phyloP scores from a whole-genome alignment of 306 rosid genomes.

The Cucurbita maxima region DNA sequence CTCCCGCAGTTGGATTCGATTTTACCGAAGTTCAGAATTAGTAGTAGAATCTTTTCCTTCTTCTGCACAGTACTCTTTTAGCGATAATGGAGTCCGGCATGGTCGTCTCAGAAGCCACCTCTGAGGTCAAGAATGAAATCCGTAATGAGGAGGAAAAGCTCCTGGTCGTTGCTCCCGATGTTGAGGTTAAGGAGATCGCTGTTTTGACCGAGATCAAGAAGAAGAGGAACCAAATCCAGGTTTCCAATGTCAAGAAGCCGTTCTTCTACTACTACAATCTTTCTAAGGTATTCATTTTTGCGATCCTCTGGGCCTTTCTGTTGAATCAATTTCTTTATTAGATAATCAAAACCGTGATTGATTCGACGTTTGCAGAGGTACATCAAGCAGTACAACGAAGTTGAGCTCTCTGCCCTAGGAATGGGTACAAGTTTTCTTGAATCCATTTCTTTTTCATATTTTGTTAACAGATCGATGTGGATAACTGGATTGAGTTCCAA shows the following conservation, averaged over 20 bases:
- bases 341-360: not conserved
- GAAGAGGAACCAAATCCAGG: constrained; percentile 36
- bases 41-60: not conserved
- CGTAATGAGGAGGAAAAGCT: not conserved
- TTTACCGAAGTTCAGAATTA: not conserved
- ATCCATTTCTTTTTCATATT: not conserved
- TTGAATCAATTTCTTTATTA: not conserved
- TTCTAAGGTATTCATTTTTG: constrained; percentile 35
- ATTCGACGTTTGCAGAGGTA: constrained; percentile 34
- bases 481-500: constrained; percentile 2
- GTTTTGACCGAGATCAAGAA: not conserved
- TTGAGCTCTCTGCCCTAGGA: constrained; percentile 59
- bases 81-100: constrained; percentile 8
- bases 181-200: constrained; percentile 1
- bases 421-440: constrained; percentile 32
- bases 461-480: not conserved
- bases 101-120: not conserved
- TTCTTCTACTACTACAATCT: constrained; percentile 57
- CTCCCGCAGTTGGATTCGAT: not conserved
- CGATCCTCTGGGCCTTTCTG: not conserved
- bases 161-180: not conserved
- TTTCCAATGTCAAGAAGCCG: constrained; percentile 56
- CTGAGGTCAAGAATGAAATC: not conserved
- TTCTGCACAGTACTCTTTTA: not conserved
- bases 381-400: constrained; percentile 32